A percentile compares a stretch with the other conserved stretches of the same genome.
Evolutionary conservation across 83 land plant genomes (phyloP).

Genomic region (Picea mariana): DNA sequence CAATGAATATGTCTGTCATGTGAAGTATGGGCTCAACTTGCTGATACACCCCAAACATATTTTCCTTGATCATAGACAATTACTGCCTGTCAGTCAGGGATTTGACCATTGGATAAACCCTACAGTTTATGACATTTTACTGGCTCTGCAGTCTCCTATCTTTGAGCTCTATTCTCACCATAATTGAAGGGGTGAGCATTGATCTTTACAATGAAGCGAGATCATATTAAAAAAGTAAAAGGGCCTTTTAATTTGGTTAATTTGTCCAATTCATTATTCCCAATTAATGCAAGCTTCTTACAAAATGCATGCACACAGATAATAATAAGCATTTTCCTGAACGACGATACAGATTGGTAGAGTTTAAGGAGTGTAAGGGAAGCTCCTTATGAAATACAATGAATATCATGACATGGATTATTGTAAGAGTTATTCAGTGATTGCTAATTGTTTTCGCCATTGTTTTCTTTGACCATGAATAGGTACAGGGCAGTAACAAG

Average conservation of each 20-base stretch:
- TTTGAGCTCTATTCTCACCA: not conserved
- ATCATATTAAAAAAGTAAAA: not conserved
- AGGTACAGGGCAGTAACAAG: constrained; percentile 43
- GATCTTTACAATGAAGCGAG: not conserved
- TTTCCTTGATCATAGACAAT: not conserved
- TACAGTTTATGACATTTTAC: too few species aligned
- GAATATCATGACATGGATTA: not conserved
- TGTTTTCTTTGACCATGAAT: not conserved
- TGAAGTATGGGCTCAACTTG: too few species aligned
- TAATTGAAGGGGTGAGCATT: not conserved
- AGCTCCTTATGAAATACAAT: not conserved
- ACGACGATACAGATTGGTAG: not conserved
- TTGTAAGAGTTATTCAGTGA: not conserved
- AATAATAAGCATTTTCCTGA: not conserved
- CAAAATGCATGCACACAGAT: not conserved
- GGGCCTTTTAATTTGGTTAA: not conserved
- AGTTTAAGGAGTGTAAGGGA: not conserved
- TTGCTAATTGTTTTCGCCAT: not conserved
- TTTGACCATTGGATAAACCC: too few species aligned
- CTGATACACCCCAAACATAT: too few species aligned
- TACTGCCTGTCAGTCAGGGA: not conserved
- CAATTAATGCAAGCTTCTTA: not conserved
- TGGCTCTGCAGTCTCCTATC: too few species aligned
- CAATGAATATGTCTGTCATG: too few species aligned
- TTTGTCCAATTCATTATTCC: not conserved